phyloP scores from a whole-genome alignment of 345 rosid species.

The Murraya paniculata region DNA sequence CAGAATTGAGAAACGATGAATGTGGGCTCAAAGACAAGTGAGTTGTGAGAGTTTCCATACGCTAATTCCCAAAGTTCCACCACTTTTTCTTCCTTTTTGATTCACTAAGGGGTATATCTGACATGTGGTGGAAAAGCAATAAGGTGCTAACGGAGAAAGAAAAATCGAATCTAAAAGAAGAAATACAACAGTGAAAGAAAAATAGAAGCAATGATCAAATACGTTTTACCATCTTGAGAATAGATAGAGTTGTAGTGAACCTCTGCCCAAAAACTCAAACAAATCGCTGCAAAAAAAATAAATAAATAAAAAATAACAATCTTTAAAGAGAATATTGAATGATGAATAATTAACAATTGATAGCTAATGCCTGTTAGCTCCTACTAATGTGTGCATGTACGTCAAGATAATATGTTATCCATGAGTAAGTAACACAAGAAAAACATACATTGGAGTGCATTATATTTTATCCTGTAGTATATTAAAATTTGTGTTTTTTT shows the following conservation, averaged over 20 bases:
- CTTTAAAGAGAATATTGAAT: neutral
- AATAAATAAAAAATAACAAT: neutral
- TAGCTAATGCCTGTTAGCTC: neutral
- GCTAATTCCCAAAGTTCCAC: slow-evolving; percentile 71
- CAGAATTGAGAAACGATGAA: neutral
- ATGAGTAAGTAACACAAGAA: neutral
- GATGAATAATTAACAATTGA: neutral
- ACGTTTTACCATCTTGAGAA: slow-evolving; percentile 51
- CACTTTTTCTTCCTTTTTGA: slow-evolving; percentile 62
- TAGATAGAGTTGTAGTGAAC: slow-evolving; percentile 97
- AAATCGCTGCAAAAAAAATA: slow-evolving; percentile 55
- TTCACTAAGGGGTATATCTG: slow-evolving; percentile 45
- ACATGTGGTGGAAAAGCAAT: slow-evolving; percentile 12
- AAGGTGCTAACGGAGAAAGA: neutral
- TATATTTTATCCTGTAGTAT: no score
- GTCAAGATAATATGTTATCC: neutral
- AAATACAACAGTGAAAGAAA: neutral
- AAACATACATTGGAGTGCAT: neutral
- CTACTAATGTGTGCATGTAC: neutral
- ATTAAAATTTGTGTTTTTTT: no score
- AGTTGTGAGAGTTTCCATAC: neutral
- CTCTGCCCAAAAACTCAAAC: slow-evolving; percentile 95
- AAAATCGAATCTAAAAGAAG: no score
- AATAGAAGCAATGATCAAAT: neutral
- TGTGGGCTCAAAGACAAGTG: neutral